Evolutionary conservation across 306 rosid genomes (phyloP), one percentile per base, ranked within the genome.

Genomic region (Quercus rubra): DNA sequence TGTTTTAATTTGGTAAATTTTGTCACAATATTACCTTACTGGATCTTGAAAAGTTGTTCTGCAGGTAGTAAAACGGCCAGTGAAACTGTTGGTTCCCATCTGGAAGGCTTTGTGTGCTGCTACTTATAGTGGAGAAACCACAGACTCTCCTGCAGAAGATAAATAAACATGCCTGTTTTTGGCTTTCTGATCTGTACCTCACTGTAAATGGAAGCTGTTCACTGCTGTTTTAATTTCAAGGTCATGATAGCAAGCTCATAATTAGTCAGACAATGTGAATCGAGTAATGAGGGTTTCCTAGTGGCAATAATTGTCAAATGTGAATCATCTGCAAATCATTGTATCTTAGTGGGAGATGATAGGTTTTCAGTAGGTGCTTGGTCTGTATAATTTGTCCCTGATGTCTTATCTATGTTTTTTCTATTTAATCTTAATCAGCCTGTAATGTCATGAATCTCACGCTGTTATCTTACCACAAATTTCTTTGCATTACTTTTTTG

Each of bases 101-200:
- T 94, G 98, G 97, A 92, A 91, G 94, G 96, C 91, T 58, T 74
- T 91, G 71, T 86, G 97, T 81, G 83, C 87, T 19, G 90, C 97
- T 57, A 88, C 86, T 51, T 87, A 52, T 69, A 21, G 77, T 71
- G 75, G 80, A 77, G 86, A 80, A 66, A 10, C 66, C 27, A 23
- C 66, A 3, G 66, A 59, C 1, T 23, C 25, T 59, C 18, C 30
- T 59, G 66, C 31, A 20, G 13, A 23, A 11, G 30, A 20, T 23
- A 14, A 11, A 59, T 23, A 59, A 41, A 23, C 30, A 59, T 9
- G 31, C 30, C 13, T 23, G 7, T 10, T 59, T 59, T 19, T 49
- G 10, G 64, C 64, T 58, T 25, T 21, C 64, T 58, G 27, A 58
- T 20, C 28, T 58, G 14, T 58, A 58, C 64, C 28, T 8, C 12